Evolutionary conservation across 164 flowering plant genomes (phyloP).

Genomic region (Aristolochia fimbriata): DNA sequence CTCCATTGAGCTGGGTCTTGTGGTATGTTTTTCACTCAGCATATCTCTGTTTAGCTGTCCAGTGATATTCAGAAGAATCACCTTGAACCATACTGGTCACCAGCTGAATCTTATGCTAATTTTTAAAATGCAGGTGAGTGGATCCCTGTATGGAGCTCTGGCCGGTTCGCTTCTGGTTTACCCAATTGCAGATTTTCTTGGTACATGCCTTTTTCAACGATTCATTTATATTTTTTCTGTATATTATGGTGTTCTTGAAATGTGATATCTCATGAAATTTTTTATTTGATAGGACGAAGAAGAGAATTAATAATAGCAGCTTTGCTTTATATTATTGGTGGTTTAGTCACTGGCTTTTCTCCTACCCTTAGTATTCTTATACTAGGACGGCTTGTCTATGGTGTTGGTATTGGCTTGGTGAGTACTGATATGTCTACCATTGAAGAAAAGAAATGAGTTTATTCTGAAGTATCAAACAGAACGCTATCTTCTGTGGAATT

Average conservation of each 20-base stretch:
- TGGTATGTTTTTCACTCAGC: constrained; percentile 35
- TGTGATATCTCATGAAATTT: constrained; percentile 1
- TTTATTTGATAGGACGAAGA: constrained; percentile 50
- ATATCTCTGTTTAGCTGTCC: neutral
- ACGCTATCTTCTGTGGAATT: too few species aligned
- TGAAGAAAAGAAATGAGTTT: too few species aligned
- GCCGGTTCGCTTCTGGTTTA: constrained; percentile 76
- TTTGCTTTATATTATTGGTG: constrained; percentile 53
- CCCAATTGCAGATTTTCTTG: constrained; percentile 87
- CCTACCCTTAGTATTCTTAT: constrained; percentile 64
- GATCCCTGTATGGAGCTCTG: constrained; percentile 96
- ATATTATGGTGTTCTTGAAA: neutral
- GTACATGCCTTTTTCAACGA: constrained; percentile 21
- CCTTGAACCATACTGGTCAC: neutral
- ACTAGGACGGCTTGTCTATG: constrained; percentile 71
- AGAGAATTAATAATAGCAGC: constrained; percentile 73
- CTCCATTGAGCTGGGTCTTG: constrained; percentile 87
- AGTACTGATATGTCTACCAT: constrained; percentile 10
- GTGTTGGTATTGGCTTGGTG: constrained; percentile 92
- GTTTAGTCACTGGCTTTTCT: constrained; percentile 52
- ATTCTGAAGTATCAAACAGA: too few species aligned
- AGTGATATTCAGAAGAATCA: neutral
- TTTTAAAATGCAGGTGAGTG: constrained; percentile 57
- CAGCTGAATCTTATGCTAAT: neutral
- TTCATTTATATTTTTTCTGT: neutral